These are phyloP conservation scores for Phytophthora sp. DNA, from an alignment of 352 stramenopile species.

Conservation along the genomic window DNA sequence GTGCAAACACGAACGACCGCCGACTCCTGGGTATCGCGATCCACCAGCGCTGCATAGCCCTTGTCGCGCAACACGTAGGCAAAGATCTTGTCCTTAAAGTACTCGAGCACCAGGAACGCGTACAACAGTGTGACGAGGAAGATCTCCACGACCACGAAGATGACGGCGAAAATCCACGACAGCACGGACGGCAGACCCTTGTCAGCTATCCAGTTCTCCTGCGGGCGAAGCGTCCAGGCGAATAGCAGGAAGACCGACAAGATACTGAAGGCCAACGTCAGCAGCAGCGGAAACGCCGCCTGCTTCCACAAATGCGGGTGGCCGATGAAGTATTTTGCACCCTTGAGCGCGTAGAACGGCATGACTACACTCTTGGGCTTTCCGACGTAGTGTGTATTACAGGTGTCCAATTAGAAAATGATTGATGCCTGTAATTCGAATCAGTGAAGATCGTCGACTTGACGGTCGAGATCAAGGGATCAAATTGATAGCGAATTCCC, in stretches of 20 bases:
- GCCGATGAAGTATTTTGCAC: conserved; percentile 52
- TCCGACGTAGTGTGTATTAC: not conserved
- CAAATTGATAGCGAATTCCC: conserved; percentile 32
- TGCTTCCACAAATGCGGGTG: conserved; percentile 57
- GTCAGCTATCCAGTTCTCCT: conserved; percentile 43
- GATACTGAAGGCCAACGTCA: conserved; percentile 56
- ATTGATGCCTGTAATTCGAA: not conserved
- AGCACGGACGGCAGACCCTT: conserved; percentile 44
- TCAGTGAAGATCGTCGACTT: conserved; percentile 17
- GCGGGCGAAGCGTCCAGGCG: conserved; percentile 44
- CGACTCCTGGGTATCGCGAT: conserved; percentile 41
- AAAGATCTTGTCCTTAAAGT: conserved; percentile 67
- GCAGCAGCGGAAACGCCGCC: conserved; percentile 52
- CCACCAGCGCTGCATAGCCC: conserved; percentile 40
- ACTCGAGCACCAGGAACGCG: conserved; percentile 52
- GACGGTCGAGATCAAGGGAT: no score
- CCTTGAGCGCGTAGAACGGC: conserved; percentile 50
- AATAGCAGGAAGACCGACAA: conserved; percentile 57
- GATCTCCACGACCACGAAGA: conserved; percentile 63
- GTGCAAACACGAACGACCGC: conserved; percentile 45
- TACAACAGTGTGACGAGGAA: conserved; percentile 60
- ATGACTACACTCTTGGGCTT: conserved; percentile 15
- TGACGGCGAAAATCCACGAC: conserved; percentile 56
- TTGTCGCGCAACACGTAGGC: conserved; percentile 51
- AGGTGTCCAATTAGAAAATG: conserved; percentile 29